Evolutionary conservation across 352 stramenopile species (phyloP).

Genomic region (Pythium insidiosum): DNA sequence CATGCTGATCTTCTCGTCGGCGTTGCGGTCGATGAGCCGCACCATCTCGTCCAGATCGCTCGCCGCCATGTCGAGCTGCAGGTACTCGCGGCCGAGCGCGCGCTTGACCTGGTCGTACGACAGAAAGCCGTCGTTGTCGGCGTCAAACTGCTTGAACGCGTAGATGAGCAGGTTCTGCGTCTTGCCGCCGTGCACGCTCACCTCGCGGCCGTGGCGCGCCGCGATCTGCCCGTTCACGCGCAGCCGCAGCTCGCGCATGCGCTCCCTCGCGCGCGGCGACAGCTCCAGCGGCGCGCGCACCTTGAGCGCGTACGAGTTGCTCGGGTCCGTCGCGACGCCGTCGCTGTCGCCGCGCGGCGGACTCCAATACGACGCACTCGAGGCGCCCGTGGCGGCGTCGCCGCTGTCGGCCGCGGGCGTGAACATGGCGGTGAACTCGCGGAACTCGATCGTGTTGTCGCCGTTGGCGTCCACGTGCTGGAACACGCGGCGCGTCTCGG

Average conservation of each 20-base stretch:
- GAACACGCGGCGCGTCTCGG: slow-evolving; percentile 43
- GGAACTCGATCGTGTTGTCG: slow-evolving; percentile 64
- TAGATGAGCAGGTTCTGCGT: slow-evolving; percentile 60
- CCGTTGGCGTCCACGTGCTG: slow-evolving; percentile 49
- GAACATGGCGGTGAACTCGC: slow-evolving; percentile 75
- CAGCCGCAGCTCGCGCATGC: slow-evolving; percentile 56
- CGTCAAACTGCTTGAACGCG: slow-evolving; percentile 73
- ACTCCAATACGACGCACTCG: slow-evolving; percentile 31
- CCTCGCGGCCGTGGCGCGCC: slow-evolving; percentile 40
- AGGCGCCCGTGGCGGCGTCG: too few relatives aligned
- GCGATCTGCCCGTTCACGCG: slow-evolving; percentile 50
- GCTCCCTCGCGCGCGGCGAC: slow-evolving; percentile 42
- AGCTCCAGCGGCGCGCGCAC: slow-evolving; percentile 56
- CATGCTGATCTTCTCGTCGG: slow-evolving; percentile 66
- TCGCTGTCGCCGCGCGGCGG: slow-evolving; percentile 15
- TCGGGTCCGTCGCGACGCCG: slow-evolving; percentile 27
- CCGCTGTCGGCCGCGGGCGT: slow-evolving; percentile 22
- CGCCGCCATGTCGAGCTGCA: slow-evolving; percentile 44
- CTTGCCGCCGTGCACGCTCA: slow-evolving; percentile 56
- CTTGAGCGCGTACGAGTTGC: slow-evolving; percentile 52
- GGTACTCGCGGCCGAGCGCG: slow-evolving; percentile 47
- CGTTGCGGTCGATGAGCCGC: slow-evolving; percentile 59
- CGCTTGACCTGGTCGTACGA: slow-evolving; percentile 62
- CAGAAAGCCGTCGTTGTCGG: slow-evolving; percentile 61
- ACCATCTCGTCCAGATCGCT: slow-evolving; percentile 69